Base-by-base conservation (phyloP, 2,329 filamentous ascomycete species). In the Periconia macrospinosa region DNA sequence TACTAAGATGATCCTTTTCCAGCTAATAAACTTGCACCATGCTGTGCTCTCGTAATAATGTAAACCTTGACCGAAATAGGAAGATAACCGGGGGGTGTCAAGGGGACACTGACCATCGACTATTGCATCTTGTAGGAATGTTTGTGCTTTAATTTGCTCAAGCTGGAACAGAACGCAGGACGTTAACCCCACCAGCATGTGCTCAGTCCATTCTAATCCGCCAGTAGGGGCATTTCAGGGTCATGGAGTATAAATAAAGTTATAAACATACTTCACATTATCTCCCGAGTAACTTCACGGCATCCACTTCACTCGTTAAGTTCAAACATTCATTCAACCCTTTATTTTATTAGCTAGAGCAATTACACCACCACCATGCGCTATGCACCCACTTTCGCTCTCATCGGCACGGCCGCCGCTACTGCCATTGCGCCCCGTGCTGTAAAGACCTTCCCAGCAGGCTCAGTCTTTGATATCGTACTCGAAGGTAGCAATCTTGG, bases 401-500 rank as follows among this genome's bases (percentile, higher is more conserved):
- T 58, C 14, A 19, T 40, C 30, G 27, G 42, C 18, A 17, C 45
- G 30, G 42, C 42, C 17, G 27, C 40, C 41, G 30, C 51, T 5
- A 23, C 35, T 20, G 43, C 42, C n/a, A 42, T 44, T 30, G 27
- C 27, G 23, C 53, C 56, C 23, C 30, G 41, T n/a, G 44, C 41
- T 2, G 40, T 53, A 17, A 30, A 48, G 15, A 40, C 41, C 14
- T 61, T 61, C 43, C 45, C 56, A 14, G 19, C 43, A 1, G 59
- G 59, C 42, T 57, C 42, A 14, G 14, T 46, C 2, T 61, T 57
- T 52, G 59, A 61, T 45, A 61, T 61, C 18, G 41, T 61, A 14
- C 57, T 59, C 37, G 41, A 54, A 9, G 47, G 42, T 13, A 18
- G 23, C 13, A 41, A 50, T 6, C 62, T 67, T 2, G 76, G 77